Conservation (phyloP, 177 flowering plant species). For the Vitis hybrid region DNA sequence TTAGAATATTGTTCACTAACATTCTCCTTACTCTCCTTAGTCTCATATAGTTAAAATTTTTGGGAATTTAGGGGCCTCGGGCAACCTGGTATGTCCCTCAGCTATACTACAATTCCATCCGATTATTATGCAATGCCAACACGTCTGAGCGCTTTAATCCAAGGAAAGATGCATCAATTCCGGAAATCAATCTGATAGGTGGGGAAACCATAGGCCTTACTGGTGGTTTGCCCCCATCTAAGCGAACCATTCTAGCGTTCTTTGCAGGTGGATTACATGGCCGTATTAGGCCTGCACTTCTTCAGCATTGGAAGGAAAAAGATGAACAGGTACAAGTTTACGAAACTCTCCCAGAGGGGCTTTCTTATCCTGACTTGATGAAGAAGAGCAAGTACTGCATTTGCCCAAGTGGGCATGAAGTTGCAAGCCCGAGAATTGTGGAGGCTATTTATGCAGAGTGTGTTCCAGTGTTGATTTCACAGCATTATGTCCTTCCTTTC, state of each 20-base stretch:
- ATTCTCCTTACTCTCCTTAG: neutral
- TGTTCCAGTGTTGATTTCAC: slow-evolving; percentile 48
- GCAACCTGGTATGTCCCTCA: slow-evolving; percentile 32
- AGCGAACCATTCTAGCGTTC: slow-evolving; percentile 29
- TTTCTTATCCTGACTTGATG: slow-evolving; percentile 30
- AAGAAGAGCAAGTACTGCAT: slow-evolving; percentile 30
- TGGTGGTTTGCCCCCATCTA: slow-evolving; percentile 10
- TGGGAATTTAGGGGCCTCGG: slow-evolving; percentile 26
- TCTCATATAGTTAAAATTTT: neutral
- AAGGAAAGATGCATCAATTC: slow-evolving; percentile 33
- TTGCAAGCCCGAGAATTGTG: slow-evolving; percentile 52
- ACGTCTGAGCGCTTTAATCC: slow-evolving; percentile 39
- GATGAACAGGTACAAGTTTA: slow-evolving; percentile 26
- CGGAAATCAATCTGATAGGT: slow-evolving; percentile 28
- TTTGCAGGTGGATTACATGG: slow-evolving; percentile 38
- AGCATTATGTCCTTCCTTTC: slow-evolving; percentile 42
- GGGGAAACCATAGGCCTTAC: slow-evolving; percentile 14
- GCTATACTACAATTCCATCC: slow-evolving; percentile 28
- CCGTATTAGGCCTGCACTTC: slow-evolving; percentile 19
- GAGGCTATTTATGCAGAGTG: slow-evolving; percentile 58
- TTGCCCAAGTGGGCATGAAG: slow-evolving; percentile 62
- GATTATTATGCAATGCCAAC: slow-evolving; percentile 41
- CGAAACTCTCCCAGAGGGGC: slow-evolving; percentile 16
- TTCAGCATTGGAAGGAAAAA: slow-evolving; percentile 29
- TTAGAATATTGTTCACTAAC: too few species aligned